phyloP scores from a whole-genome alignment of 306 rosid species.

The Vigna angularis region DNA sequence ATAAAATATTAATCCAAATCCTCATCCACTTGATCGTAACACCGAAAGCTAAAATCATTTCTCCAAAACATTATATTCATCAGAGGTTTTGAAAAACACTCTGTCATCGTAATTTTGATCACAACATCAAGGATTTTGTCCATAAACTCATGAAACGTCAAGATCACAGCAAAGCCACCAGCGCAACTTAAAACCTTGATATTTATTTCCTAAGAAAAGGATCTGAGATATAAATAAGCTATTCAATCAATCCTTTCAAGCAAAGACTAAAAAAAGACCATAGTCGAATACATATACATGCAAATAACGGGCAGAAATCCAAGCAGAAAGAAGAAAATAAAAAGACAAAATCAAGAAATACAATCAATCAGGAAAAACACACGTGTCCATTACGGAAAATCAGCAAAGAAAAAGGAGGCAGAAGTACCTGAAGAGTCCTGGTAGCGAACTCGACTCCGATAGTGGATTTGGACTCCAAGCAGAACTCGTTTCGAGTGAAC shows the following conservation, averaged over 20 bases:
- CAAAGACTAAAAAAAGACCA: background rate
- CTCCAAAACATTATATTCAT: background rate
- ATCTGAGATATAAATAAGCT: conserved; percentile 18
- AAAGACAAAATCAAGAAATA: background rate
- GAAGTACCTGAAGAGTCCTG: conserved; percentile 84
- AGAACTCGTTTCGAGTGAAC: conserved; percentile 96
- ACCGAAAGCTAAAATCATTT: conserved; percentile 34
- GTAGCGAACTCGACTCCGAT: conserved; percentile 98
- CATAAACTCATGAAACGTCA: background rate
- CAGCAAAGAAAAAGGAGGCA: conserved; percentile 1
- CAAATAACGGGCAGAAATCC: background rate
- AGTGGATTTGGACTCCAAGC: conserved; percentile 97
- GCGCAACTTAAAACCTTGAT: background rate
- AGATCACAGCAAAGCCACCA: background rate
- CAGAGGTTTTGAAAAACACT: background rate
- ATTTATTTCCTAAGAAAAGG: conserved; percentile 25
- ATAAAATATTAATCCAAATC: conserved; percentile 1
- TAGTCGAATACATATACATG: background rate
- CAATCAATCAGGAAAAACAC: background rate
- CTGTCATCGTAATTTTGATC: background rate
- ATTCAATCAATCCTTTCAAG: conserved; percentile 4
- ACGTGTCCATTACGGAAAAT: background rate
- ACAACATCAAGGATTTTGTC: background rate
- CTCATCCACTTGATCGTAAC: conserved; percentile 14
- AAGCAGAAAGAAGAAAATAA: background rate